Evolutionary conservation across 1,284 basidiomycete genomes (phyloP).

Genomic region (Vanrija sp.): DNA sequence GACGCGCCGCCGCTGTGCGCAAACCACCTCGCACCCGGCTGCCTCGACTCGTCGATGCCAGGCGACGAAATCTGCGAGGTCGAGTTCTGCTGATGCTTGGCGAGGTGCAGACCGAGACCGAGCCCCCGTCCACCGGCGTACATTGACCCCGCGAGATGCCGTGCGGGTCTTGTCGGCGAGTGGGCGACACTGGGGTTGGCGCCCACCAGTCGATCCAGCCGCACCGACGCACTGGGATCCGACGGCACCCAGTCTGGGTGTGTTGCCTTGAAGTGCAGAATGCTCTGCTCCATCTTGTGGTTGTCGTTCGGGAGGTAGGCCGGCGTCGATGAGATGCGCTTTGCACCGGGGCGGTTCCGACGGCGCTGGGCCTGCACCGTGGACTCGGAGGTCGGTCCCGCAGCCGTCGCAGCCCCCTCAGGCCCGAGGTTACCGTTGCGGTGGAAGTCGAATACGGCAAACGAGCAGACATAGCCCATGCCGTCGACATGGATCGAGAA

Average conservation of each 20-base stretch:
- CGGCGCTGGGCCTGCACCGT: not conserved
- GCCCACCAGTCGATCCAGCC: conserved; percentile 75
- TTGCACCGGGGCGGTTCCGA: too few species aligned
- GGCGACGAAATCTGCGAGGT: conserved; percentile 5
- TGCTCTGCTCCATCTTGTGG: conserved; percentile 93
- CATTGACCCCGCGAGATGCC: conserved; percentile 8
- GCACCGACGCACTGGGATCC: conserved; percentile 78
- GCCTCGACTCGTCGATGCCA: not conserved
- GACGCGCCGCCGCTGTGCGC: not conserved
- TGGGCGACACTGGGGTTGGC: not conserved
- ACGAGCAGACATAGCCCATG: conserved; percentile 92
- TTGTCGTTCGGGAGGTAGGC: conserved; percentile 64
- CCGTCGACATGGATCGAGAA: conserved; percentile 96
- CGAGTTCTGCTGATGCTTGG: too few species aligned
- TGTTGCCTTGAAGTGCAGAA: conserved; percentile 91
- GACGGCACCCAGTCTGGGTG: conserved; percentile 91
- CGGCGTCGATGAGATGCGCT: not conserved
- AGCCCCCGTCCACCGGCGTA: conserved; percentile 15
- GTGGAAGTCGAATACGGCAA: conserved; percentile 96
- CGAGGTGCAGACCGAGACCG: conserved; percentile 2
- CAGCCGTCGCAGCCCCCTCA: conserved; percentile 18
- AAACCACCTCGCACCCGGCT: not conserved
- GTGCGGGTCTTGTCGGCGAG: not conserved
- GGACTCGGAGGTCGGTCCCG: not conserved
- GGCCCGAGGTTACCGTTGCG: conserved; percentile 82